Evolutionary conservation across 371 early-diverging fungal species (phyloP).

Genomic region (Zancudomyces culisetae): DNA sequence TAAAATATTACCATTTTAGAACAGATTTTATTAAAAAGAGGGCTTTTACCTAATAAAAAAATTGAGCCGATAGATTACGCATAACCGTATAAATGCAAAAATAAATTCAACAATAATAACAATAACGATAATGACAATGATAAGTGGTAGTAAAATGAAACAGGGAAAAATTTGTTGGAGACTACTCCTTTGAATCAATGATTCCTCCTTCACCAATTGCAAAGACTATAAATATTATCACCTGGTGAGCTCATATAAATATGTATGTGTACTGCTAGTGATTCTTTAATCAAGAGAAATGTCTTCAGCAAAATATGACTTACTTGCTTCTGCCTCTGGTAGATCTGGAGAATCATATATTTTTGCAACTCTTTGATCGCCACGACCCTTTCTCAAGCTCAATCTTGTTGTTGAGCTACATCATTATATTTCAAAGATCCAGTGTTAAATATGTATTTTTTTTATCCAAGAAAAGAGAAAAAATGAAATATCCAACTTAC

Average conservation of each 20-base stretch:
- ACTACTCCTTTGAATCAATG: slow-evolving; percentile 1
- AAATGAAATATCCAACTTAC: too few species aligned
- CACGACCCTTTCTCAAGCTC: slow-evolving; percentile 2
- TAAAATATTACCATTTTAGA: background rate
- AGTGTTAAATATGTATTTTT: background rate
- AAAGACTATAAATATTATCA: background rate
- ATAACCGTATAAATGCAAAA: background rate
- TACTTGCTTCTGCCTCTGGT: slow-evolving; percentile 5
- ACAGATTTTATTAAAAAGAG: background rate
- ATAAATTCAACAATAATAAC: background rate
- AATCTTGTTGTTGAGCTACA: slow-evolving; percentile 4
- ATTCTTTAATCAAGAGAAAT: background rate
- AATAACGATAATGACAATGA: background rate
- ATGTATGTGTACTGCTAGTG: background rate
- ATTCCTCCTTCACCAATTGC: slow-evolving; percentile 4
- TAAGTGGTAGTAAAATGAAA: background rate
- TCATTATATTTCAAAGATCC: background rate
- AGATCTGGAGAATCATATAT: slow-evolving; percentile 5
- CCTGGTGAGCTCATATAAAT: background rate
- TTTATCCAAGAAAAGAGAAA: background rate
- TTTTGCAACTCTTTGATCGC: slow-evolving; percentile 5
- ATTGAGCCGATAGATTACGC: background rate
- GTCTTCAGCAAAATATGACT: background rate
- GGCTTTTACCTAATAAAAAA: background rate
- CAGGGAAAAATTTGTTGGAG: too few species aligned